These are phyloP conservation scores for Leptosphaerulina australis DNA, from an alignment of 2,329 filamentous ascomycete genomes.

Conservation along the genomic window DNA sequence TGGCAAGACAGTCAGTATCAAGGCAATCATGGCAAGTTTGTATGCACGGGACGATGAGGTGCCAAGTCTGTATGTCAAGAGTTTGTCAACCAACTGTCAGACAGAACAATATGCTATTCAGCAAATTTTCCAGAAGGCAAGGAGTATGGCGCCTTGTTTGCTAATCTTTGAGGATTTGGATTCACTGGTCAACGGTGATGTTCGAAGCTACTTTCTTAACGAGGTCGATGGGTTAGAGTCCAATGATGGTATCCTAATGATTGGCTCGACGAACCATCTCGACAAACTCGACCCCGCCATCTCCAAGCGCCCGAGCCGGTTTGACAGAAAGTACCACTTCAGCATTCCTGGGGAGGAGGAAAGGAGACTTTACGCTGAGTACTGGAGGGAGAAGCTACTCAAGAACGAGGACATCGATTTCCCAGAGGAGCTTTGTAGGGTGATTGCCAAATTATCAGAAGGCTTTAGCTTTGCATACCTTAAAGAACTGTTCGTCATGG, in stretches of 20 bases:
- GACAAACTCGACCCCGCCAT: conserved; percentile 69
- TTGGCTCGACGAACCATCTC: conserved; percentile 67
- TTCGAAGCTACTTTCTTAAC: conserved; percentile 72
- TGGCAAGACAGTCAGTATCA: conserved; percentile 72
- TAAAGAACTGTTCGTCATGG: conserved; percentile 51
- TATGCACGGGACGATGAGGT: conserved; percentile 58
- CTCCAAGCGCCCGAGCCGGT: conserved; percentile 51
- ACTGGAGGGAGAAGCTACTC: conserved; percentile 50
- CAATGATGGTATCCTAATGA: conserved; percentile 72
- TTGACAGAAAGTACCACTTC: conserved; percentile 55
- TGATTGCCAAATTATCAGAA: conserved; percentile 46
- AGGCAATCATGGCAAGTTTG: conserved; percentile 69
- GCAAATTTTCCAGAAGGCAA: conserved; percentile 55
- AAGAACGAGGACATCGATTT: conserved; percentile 44
- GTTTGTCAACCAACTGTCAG: conserved; percentile 51
- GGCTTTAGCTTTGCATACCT: conserved; percentile 53
- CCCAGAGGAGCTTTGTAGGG: conserved; percentile 42
- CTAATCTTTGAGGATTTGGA: conserved; percentile 75
- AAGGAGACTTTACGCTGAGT: conserved; percentile 48
- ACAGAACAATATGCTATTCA: conserved; percentile 60
- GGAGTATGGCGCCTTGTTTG: conserved; percentile 67
- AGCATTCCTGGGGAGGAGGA: conserved; percentile 44
- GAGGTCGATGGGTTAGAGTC: conserved; percentile 71
- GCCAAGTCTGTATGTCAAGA: conserved; percentile 61
- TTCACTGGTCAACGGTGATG: conserved; percentile 62